Conservation (phyloP, 2,329 filamentous ascomycete species). For the Fusarium buxicola region DNA sequence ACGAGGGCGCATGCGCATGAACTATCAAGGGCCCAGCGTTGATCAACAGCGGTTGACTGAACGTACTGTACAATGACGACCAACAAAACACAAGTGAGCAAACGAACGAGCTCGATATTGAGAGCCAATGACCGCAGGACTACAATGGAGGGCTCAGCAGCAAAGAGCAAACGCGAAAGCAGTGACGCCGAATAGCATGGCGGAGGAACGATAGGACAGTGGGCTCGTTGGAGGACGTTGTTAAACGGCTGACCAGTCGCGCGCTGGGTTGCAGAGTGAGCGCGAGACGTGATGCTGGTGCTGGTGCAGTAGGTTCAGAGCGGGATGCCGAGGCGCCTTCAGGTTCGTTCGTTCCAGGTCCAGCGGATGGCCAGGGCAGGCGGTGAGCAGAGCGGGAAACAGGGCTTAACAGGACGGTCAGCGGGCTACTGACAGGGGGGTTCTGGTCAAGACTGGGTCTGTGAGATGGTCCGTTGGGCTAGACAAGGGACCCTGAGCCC, state of each 20-base stretch:
- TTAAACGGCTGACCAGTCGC: slow-evolving; percentile 44
- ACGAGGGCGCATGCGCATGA: slow-evolving; percentile 37
- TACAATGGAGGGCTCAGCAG: slow-evolving; percentile 33
- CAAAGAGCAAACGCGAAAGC: slow-evolving; percentile 37
- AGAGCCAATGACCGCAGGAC: slow-evolving; percentile 34
- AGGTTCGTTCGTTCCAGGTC: slow-evolving; percentile 7
- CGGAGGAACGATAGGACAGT: slow-evolving; percentile 37
- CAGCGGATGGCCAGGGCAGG: slow-evolving; percentile 44
- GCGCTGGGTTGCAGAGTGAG: slow-evolving; percentile 41
- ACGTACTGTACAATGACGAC: slow-evolving; percentile 36
- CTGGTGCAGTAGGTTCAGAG: too few relatives aligned
- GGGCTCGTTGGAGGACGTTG: slow-evolving; percentile 37
- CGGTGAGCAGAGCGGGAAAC: slow-evolving; percentile 41
- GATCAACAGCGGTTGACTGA: slow-evolving; percentile 31
- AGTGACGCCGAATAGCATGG: slow-evolving; percentile 44
- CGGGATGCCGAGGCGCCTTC: slow-evolving; percentile 29
- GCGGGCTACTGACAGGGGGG: slow-evolving; percentile 30
- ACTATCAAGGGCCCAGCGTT: slow-evolving; percentile 29
- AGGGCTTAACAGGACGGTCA: slow-evolving; percentile 39
- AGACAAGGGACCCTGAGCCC: slow-evolving; percentile 38
- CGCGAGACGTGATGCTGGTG: too few relatives aligned
- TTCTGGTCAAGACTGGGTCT: slow-evolving; percentile 32
- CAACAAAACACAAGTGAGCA: slow-evolving; percentile 27
- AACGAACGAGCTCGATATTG: slow-evolving; percentile 30
- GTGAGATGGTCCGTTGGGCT: slow-evolving; percentile 37